phyloP scores from a whole-genome alignment of 352 stramenopile genomes.

The Globisporangium spiculum region DNA sequence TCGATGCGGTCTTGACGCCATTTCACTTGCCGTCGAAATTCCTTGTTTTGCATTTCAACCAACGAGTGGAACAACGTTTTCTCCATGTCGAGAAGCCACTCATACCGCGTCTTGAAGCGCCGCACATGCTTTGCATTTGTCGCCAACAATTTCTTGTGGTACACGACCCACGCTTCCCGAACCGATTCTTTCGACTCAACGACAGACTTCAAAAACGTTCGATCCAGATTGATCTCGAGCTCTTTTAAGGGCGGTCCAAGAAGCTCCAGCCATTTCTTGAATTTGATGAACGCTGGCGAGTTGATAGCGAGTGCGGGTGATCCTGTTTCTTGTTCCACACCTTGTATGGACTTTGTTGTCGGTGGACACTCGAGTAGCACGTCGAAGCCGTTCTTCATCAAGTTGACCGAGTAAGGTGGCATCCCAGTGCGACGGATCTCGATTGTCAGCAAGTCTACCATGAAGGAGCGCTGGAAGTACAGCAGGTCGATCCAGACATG shows the following conservation, averaged over 20 bases:
- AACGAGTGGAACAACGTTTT: slow-evolving; percentile 39
- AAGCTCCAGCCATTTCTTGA: slow-evolving; percentile 64
- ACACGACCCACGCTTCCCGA: slow-evolving; percentile 41
- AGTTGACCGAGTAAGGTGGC: slow-evolving; percentile 61
- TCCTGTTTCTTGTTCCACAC: neutral
- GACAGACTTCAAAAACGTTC: slow-evolving; percentile 51
- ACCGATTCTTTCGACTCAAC: slow-evolving; percentile 55
- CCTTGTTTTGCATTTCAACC: slow-evolving; percentile 36
- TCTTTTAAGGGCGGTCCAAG: slow-evolving; percentile 67
- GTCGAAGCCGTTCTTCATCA: slow-evolving; percentile 82
- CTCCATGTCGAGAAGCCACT: slow-evolving; percentile 38
- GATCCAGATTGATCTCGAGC: slow-evolving; percentile 58
- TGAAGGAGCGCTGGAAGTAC: slow-evolving; percentile 47
- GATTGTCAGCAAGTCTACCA: slow-evolving; percentile 56
- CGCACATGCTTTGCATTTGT: slow-evolving; percentile 41
- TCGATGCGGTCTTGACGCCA: slow-evolving; percentile 68
- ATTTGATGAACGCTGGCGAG: slow-evolving; percentile 35
- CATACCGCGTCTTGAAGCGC: slow-evolving; percentile 33
- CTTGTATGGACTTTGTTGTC: neutral
- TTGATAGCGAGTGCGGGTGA: slow-evolving; percentile 9
- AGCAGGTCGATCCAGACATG: slow-evolving; percentile 73
- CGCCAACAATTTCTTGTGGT: slow-evolving; percentile 39
- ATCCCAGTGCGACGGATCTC: slow-evolving; percentile 52
- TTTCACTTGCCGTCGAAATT: slow-evolving; percentile 58
- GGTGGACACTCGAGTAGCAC: slow-evolving; percentile 39